Conservation (phyloP, 2,329 filamentous ascomycete species). For the Ophiocordyceps camponoti-rufipedis region DNA sequence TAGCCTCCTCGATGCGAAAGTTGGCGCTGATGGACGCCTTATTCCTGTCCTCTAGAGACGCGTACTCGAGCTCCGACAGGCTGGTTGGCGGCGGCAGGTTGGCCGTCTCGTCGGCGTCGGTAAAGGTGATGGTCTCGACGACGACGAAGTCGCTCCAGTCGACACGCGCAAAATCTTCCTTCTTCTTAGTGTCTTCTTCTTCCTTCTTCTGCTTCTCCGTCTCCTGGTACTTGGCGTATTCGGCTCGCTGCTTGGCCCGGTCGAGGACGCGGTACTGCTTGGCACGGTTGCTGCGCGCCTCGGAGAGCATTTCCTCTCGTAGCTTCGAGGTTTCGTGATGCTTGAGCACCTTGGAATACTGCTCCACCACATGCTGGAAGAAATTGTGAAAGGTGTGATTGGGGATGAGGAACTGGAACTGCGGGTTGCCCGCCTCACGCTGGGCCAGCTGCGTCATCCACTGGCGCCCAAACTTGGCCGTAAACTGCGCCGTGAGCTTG, state of each 20-base stretch:
- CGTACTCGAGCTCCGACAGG: slow-evolving; percentile 80
- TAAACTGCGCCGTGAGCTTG: slow-evolving; percentile 70
- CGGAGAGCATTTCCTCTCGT: slow-evolving; percentile 52
- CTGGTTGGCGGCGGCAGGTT: slow-evolving; percentile 80
- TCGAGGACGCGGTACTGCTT: slow-evolving; percentile 68
- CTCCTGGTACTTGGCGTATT: slow-evolving; percentile 73
- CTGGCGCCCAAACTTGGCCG: slow-evolving; percentile 77
- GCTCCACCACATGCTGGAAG: slow-evolving; percentile 81
- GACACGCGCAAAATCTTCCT: slow-evolving; percentile 60
- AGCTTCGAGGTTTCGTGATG: slow-evolving; percentile 49
- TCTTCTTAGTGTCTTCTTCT: slow-evolving; percentile 70
- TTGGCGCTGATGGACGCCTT: slow-evolving; percentile 69
- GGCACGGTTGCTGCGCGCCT: slow-evolving; percentile 55
- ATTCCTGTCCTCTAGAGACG: slow-evolving; percentile 87
- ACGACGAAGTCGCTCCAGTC: slow-evolving; percentile 98
- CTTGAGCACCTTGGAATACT: slow-evolving; percentile 68
- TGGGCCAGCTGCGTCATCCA: slow-evolving; percentile 86
- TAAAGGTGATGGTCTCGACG: slow-evolving; percentile 87
- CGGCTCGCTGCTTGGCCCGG: slow-evolving; percentile 68
- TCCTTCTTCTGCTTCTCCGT: slow-evolving; percentile 77
- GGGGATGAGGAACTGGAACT: slow-evolving; percentile 89
- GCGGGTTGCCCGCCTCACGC: slow-evolving; percentile 74
- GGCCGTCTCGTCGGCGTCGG: slow-evolving; percentile 67
- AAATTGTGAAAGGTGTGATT: slow-evolving; percentile 95
- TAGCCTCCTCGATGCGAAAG: slow-evolving; percentile 82